Evolutionary conservation across 768 basidiomycete species (phyloP), one percentile per base, ranked within the genome.

Genomic region (Phanerochaete sordida): DNA sequence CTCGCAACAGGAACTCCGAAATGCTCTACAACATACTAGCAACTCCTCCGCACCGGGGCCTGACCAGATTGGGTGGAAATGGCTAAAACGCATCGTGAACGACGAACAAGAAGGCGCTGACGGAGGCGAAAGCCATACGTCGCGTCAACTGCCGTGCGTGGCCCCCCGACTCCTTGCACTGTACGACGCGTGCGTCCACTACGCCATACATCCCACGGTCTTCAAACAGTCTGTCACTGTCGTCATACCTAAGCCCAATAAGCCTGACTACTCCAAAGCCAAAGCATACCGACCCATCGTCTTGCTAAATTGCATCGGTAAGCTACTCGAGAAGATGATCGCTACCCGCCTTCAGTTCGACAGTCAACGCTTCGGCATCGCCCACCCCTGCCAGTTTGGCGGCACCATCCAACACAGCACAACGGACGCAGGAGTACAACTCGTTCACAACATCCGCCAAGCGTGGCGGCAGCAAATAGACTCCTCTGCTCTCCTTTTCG

Each of bases 231-330:
- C 62, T 2, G 53, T 60, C 23, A 63, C 68, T 0, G 58, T 71
- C 1, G 57, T 67, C 33, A 54, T 71, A 12, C 64, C 66, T 2
- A 70, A 70, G 51, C 66, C 65, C 1, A 53, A 65, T 27, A 66
- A 65, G 50, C 50, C 58, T 3, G 66, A 66, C 53, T 68, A 68
- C 54, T 26, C 58, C 1, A 37, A 55, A 1, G 53, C 65, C 6
- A 68, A 67, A 51, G 64, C 68, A 15, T 71, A 68, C 51, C 61
- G 67, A 28, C 68, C 64, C 7, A 69, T 71, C 45, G 62, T 65
- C 1, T 66, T 72, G 0, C 58, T 69, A 16, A 59, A 65, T 43
- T 62, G 55, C 46, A 15, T 72, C 0, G 67, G 65, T 0, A 72
- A 71, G 56, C 59, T 66, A 3, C 39, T 62, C 9, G 67, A 68